phyloP scores from a whole-genome alignment of 2,329 filamentous ascomycete species.

The Alternaria metachromatica region DNA sequence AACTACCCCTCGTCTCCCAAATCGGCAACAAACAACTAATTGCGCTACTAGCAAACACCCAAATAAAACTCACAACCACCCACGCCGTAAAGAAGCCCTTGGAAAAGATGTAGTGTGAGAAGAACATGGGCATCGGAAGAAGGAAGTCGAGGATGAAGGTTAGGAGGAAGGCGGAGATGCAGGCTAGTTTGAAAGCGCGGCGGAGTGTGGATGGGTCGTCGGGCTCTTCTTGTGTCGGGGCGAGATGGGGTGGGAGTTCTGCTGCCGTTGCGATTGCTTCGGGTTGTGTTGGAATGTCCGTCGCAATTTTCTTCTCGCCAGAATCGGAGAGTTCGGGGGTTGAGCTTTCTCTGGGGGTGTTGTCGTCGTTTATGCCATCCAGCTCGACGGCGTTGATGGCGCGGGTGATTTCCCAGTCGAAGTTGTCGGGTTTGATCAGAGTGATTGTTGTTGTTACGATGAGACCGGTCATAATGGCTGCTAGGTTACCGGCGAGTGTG shows the following conservation, averaged over 20 bases:
- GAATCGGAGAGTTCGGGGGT: conserved; percentile 12
- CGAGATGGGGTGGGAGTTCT: conserved; percentile 26
- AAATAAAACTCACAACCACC: conserved; percentile 52
- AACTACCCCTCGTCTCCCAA: conserved; percentile 50
- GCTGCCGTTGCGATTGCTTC: not conserved
- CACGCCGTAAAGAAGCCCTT: conserved; percentile 52
- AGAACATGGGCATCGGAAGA: conserved; percentile 52
- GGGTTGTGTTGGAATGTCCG: conserved; percentile 1
- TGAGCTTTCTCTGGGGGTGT: conserved; percentile 8
- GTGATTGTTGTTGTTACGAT: conserved; percentile 46
- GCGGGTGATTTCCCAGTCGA: conserved; percentile 51
- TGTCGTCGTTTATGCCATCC: conserved; percentile 15
- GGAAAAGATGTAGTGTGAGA: conserved; percentile 51
- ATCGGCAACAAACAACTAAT: conserved; percentile 53
- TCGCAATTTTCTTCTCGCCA: conserved; percentile 15
- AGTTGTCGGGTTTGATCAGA: conserved; percentile 45
- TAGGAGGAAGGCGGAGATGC: conserved; percentile 46
- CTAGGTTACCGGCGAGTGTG: conserved; percentile 50
- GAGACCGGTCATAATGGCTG: conserved; percentile 43
- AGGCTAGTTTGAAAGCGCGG: conserved; percentile 48
- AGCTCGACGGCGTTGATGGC: conserved; percentile 44
- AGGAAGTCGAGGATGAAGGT: conserved; percentile 52
- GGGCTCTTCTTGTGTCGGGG: conserved; percentile 21
- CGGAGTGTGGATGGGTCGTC: conserved; percentile 42
- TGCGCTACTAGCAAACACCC: conserved; percentile 51